Percentiles rank a stretch among this genome's conserved stretches.
These are phyloP conservation scores for Cantharellus cinnabarinus DNA, from an alignment of 768 basidiomycete species.

Conservation along the genomic window DNA sequence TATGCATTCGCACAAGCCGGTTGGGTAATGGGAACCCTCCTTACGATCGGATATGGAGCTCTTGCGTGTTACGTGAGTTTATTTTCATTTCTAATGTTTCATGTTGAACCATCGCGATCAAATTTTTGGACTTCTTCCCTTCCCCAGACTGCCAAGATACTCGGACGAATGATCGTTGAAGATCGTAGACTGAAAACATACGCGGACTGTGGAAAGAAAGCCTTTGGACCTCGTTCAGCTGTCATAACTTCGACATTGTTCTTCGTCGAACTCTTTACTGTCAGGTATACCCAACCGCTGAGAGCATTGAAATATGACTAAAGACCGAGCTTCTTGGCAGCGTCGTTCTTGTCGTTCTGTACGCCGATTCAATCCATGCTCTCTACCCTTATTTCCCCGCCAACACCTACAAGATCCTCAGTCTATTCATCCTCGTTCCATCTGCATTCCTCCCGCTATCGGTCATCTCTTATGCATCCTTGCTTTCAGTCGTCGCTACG, in stretches of 20 bases:
- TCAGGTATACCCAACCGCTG: slow-evolving; percentile 28
- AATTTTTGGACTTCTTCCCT: neutral
- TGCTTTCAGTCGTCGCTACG: slow-evolving; percentile 67
- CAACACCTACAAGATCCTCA: slow-evolving; percentile 54
- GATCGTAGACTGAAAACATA: slow-evolving; percentile 63
- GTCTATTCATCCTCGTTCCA: slow-evolving; percentile 53
- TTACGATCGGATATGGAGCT: slow-evolving; percentile 58
- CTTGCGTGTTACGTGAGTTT: slow-evolving; percentile 72
- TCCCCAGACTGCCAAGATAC: slow-evolving; percentile 52
- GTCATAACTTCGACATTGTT: slow-evolving; percentile 51
- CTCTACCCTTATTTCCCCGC: slow-evolving; percentile 48
- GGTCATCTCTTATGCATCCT: slow-evolving; percentile 70
- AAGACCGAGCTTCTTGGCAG: slow-evolving; percentile 18
- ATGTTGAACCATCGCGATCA: too few species aligned
- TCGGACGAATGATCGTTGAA: slow-evolving; percentile 51
- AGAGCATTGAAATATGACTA: neutral
- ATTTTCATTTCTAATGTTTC: neutral
- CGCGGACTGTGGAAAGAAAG: slow-evolving; percentile 73
- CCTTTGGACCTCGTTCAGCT: slow-evolving; percentile 59
- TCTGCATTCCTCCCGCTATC: slow-evolving; percentile 73
- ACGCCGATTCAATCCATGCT: slow-evolving; percentile 66
- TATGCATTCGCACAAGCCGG: slow-evolving; percentile 84
- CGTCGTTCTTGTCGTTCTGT: slow-evolving; percentile 74
- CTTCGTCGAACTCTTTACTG: slow-evolving; percentile 70
- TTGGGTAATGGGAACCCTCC: slow-evolving; percentile 56